Percentiles rank a stretch among this genome's conserved stretches.
Evolutionary conservation across 2,329 filamentous ascomycete species (phyloP).

Genomic region (Alternaria solani): DNA sequence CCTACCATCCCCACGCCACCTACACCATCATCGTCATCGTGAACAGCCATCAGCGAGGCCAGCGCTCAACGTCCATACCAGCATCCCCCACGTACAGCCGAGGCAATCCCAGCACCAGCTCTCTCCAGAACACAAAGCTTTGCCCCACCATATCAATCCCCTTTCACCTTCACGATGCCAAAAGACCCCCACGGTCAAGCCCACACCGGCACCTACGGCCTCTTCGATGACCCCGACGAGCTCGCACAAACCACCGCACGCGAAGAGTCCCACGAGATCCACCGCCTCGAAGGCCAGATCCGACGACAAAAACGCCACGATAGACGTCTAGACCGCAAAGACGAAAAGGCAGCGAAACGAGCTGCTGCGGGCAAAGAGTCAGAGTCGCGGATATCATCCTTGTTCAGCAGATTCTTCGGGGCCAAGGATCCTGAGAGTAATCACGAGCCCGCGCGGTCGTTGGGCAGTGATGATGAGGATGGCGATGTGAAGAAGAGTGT

Average conservation of each 20-base stretch:
- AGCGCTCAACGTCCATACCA: background rate
- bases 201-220: constrained; percentile 27
- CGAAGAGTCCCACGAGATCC: constrained; percentile 9
- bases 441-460: background rate
- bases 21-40: background rate
- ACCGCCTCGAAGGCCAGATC: constrained; percentile 1
- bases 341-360: constrained; percentile 2
- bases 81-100: background rate
- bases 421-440: background rate
- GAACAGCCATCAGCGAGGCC: background rate
- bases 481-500: background rate
- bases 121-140: background rate
- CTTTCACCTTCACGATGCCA: constrained; percentile 2
- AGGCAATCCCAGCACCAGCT: background rate
- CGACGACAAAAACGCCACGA: constrained; percentile 4
- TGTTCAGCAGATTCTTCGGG: background rate
- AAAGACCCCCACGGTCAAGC: constrained; percentile 6
- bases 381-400: background rate
- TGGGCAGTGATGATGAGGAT: background rate
- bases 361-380: constrained; percentile 1
- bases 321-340: background rate
- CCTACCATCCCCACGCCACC: background rate
- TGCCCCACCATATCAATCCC: background rate
- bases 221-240: constrained; percentile 30
- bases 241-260: background rate